Evolutionary conservation across 1,284 basidiomycete species (phyloP).

Genomic region (Malassezia yamatoensis): DNA sequence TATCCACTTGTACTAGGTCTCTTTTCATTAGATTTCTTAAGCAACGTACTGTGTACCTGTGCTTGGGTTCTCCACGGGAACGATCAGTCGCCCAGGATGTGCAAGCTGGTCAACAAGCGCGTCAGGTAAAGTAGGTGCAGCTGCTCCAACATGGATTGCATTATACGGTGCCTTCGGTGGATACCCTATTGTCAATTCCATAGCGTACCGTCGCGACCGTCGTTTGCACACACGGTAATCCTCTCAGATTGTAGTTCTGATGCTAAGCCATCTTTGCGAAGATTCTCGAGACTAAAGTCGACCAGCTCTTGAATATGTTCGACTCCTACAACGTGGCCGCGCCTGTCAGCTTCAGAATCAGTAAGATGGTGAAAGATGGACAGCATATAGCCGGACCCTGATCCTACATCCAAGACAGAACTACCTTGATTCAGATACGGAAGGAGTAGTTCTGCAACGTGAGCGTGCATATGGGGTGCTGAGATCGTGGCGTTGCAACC

Average conservation of each 20-base stretch:
- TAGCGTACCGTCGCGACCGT: conserved; percentile 63
- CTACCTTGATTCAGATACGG: conserved; percentile 61
- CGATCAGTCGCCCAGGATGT: conserved; percentile 78
- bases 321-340: conserved; percentile 70
- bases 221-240: conserved; percentile 63
- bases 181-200: conserved; percentile 19
- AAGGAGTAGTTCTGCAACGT: conserved; percentile 64
- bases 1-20: conserved; percentile 35
- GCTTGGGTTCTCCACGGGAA: conserved; percentile 63
- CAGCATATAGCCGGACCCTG: conserved; percentile 33
- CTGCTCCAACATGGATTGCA: conserved; percentile 88
- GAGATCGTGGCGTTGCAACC: conserved; percentile 74
- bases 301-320: conserved; percentile 61
- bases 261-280: conserved; percentile 61
- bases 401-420: conserved; percentile 63
- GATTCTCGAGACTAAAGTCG: conserved; percentile 61
- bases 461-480: conserved; percentile 77
- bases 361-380: conserved; percentile 42
- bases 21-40: background rate
- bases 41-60: background rate
- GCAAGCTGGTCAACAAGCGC: conserved; percentile 65
- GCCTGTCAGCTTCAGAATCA: conserved; percentile 3
- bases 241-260: conserved; percentile 53
- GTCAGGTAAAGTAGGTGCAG: conserved; percentile 56
- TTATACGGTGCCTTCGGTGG: conserved; percentile 61